These are phyloP conservation scores for Amphichorda felina DNA, from an alignment of 2,329 filamentous ascomycete species.

Conservation along the genomic window DNA sequence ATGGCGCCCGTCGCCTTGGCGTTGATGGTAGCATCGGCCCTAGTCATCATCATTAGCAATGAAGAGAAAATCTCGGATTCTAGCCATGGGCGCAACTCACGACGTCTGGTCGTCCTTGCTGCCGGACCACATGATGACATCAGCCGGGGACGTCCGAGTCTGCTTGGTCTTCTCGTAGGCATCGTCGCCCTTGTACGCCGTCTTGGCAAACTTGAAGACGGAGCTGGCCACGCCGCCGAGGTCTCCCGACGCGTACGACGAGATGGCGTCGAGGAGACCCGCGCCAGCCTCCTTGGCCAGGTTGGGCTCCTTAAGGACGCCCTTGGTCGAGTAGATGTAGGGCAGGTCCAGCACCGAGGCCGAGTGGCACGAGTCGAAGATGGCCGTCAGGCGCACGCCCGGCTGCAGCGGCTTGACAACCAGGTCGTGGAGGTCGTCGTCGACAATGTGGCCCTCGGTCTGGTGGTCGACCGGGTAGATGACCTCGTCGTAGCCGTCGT, in stretches of 20 bases:
- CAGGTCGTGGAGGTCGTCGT: constrained; percentile 67
- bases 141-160: constrained; percentile 87
- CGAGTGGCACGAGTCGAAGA: constrained; percentile 74
- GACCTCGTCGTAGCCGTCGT: constrained; percentile 67
- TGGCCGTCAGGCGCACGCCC: constrained; percentile 75
- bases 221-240: constrained; percentile 68
- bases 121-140: constrained; percentile 96
- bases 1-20: constrained; percentile 92
- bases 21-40: constrained; percentile 79
- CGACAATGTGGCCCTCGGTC: constrained; percentile 58
- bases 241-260: constrained; percentile 74
- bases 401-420: constrained; percentile 67
- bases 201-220: constrained; percentile 79
- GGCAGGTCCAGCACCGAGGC: constrained; percentile 67
- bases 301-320: constrained; percentile 71
- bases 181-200: constrained; percentile 68
- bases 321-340: constrained; percentile 72
- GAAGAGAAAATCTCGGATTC: too few relatives aligned
- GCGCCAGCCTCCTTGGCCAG: constrained; percentile 68
- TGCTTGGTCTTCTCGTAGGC: constrained; percentile 69
- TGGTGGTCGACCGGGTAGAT: constrained; percentile 70
- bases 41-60: constrained; percentile 35
- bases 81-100: constrained; percentile 22
- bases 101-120: constrained; percentile 94
- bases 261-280: constrained; percentile 60